A percentile compares a stretch with the other conserved stretches of the same genome.
These are phyloP conservation scores for Mucor saturninus DNA, from an alignment of 371 early-diverging fungal genomes.

Conservation along the genomic window DNA sequence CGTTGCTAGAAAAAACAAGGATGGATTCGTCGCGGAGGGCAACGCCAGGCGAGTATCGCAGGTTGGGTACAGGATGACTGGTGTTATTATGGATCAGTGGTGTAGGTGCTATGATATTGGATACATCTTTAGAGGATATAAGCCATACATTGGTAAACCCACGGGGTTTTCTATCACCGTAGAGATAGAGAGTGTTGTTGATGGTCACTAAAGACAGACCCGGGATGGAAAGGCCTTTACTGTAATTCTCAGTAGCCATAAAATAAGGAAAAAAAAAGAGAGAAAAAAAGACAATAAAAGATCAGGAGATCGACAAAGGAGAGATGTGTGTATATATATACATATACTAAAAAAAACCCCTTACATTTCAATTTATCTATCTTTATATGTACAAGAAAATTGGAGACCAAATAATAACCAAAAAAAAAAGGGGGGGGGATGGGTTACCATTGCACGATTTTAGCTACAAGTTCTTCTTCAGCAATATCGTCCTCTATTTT, in stretches of 20 bases:
- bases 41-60: background rate
- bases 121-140: slow-evolving; percentile 7
- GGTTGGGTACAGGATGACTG: background rate
- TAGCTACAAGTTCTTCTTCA: slow-evolving; percentile 19
- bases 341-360: no score
- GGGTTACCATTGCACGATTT: slow-evolving; percentile 15
- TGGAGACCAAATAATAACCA: background rate
- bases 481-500: slow-evolving; percentile 22
- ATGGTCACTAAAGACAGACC: slow-evolving; percentile 3
- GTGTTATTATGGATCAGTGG: background rate
- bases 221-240: background rate
- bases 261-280: background rate
- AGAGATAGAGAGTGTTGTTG: slow-evolving; percentile 23
- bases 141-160: slow-evolving; percentile 1
- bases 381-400: background rate
- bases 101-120: background rate
- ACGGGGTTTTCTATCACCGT: slow-evolving; percentile 6
- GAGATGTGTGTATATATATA: no score
- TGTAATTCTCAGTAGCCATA: background rate
- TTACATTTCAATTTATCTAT: background rate
- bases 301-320: no score
- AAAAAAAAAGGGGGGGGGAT: background rate
- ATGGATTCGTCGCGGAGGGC: background rate
- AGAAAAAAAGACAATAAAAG: background rate
- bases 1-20: no score